Percentiles rank a stretch among this genome's conserved stretches.
phyloP scores from a whole-genome alignment of 2,329 filamentous ascomycete genomes.

The Hymenoscyphus linearis region DNA sequence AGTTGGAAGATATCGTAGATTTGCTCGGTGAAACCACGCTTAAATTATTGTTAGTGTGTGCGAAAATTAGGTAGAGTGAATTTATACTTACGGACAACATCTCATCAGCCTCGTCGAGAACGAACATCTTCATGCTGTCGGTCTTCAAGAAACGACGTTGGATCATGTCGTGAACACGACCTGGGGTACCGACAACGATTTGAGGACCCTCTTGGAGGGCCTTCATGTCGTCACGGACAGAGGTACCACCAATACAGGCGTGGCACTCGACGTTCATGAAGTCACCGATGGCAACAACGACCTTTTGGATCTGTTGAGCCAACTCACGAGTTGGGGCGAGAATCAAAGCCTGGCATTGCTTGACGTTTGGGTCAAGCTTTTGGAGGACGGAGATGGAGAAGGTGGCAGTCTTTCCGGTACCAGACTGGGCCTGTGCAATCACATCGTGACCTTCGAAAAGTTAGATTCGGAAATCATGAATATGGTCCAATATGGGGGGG shows the following conservation, averaged over 20 bases:
- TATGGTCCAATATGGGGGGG: not conserved
- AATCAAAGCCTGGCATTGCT: slow-evolving; percentile 97
- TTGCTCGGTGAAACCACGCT: slow-evolving; percentile 99
- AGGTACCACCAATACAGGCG: slow-evolving; percentile 98
- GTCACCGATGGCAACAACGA: slow-evolving; percentile 96
- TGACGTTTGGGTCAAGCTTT: slow-evolving; percentile 93
- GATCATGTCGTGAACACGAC: slow-evolving; percentile 99
- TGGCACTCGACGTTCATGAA: slow-evolving; percentile 99
- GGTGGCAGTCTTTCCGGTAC: slow-evolving; percentile 52
- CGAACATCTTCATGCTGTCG: slow-evolving; percentile 99
- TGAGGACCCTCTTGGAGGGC: slow-evolving; percentile 92
- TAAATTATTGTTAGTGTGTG: slow-evolving; percentile 34
- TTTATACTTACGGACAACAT: slow-evolving; percentile 73
- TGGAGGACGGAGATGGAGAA: slow-evolving; percentile 99
- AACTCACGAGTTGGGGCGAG: slow-evolving; percentile 97
- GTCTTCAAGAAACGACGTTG: slow-evolving; percentile 96
- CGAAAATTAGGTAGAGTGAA: not conserved
- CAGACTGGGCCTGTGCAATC: slow-evolving; percentile 65
- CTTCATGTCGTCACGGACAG: slow-evolving; percentile 98
- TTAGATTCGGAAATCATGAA: slow-evolving; percentile 8
- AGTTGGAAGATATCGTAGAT: slow-evolving; percentile 99
- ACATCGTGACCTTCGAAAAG: slow-evolving; percentile 76
- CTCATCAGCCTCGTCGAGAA: slow-evolving; percentile 98
- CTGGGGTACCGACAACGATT: slow-evolving; percentile 95
- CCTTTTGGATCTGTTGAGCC: slow-evolving; percentile 99